A percentile compares a stretch with the other conserved stretches of the same genome.
phyloP scores from a whole-genome alignment of 2,329 filamentous ascomycete species.

The Scytalidium lignicola region DNA sequence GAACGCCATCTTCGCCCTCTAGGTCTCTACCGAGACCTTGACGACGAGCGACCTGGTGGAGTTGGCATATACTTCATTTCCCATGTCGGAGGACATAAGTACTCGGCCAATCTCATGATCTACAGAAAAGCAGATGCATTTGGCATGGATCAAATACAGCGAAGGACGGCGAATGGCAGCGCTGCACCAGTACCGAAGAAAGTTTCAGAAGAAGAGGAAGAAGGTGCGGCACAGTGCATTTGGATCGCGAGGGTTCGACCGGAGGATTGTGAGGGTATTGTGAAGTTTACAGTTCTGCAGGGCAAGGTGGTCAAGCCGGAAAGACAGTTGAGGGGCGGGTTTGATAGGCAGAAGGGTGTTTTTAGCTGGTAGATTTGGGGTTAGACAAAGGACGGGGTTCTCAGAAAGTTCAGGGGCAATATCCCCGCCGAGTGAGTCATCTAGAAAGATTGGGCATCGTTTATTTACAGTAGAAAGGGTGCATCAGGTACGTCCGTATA shows the following conservation, averaged over 20 bases:
- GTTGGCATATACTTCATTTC: conserved; percentile 96
- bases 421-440: background rate
- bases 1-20: conserved; percentile 82
- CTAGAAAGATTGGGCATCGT: too few relatives aligned
- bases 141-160: conserved; percentile 24
- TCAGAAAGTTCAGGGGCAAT: background rate
- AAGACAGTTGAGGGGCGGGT: conserved; percentile 80
- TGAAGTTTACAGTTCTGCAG: conserved; percentile 83
- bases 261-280: conserved; percentile 88
- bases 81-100: conserved; percentile 96
- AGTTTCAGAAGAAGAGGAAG: conserved; percentile 25
- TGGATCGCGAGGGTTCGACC: conserved; percentile 83
- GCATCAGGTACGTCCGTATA: too few relatives aligned
- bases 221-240: conserved; percentile 78
- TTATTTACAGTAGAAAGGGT: too few relatives aligned
- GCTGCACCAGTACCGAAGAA: conserved; percentile 25
- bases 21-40: conserved; percentile 78
- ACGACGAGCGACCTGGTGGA: conserved; percentile 84
- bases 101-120: conserved; percentile 88
- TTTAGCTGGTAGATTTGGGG: conserved; percentile 68
- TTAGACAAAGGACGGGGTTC: background rate
- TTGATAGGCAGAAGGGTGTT: conserved; percentile 74
- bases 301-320: conserved; percentile 92
- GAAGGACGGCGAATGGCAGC: conserved; percentile 28
- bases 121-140: conserved; percentile 55